phyloP scores from a whole-genome alignment of 331 rosid species.

The Pyracantha coccinea region DNA sequence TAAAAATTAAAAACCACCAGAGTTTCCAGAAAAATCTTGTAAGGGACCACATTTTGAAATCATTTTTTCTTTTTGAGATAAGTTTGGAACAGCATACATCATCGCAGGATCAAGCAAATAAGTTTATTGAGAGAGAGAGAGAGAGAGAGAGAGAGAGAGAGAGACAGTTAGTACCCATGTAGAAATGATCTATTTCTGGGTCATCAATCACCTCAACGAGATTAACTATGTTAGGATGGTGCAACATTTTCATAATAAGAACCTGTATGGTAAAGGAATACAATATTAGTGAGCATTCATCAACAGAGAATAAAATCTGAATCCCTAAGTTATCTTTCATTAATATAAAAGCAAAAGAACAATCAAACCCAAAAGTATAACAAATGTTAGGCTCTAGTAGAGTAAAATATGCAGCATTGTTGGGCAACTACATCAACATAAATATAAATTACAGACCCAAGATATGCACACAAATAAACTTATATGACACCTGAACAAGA shows the following conservation, averaged over 20 bases:
- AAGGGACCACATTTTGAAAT: background rate
- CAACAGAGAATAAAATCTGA: background rate
- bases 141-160: conserved; percentile 12
- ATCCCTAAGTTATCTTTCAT: background rate
- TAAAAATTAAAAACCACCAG: background rate
- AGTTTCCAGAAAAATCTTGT: background rate
- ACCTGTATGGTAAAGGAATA: conserved; percentile 43
- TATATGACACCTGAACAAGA: background rate
- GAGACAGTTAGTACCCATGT: conserved; percentile 76
- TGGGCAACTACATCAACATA: background rate
- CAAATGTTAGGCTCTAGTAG: background rate
- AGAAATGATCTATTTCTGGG: conserved; percentile 74
- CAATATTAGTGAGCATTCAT: background rate
- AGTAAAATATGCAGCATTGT: background rate
- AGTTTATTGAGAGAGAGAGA: background rate
- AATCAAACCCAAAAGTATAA: background rate
- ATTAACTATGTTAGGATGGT: conserved; percentile 93
- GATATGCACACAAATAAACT: background rate
- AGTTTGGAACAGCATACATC: background rate
- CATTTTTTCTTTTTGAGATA: background rate
- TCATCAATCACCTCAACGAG: conserved; percentile 91
- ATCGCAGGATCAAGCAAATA: conserved; percentile 12
- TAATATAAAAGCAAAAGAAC: background rate
- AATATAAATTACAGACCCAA: background rate
- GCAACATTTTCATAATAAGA: conserved; percentile 80